phyloP scores from a whole-genome alignment of 2,329 filamentous ascomycete species.

The Phoma sp. region DNA sequence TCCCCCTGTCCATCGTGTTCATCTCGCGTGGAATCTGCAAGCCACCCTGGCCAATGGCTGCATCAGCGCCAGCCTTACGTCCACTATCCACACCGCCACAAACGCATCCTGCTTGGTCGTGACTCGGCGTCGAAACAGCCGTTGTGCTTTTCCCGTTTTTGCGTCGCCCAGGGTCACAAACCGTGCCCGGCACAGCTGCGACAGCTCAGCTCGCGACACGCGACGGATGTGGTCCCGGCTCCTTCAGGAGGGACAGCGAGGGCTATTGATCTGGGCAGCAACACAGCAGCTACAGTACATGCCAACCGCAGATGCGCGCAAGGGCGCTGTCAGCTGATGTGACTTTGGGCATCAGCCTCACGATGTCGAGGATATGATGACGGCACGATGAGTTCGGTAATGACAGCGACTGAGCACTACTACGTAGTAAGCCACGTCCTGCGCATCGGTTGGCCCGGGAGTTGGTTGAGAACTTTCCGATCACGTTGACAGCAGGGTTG shows the following conservation, averaged over 20 bases:
- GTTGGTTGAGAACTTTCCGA: slow-evolving; percentile 26
- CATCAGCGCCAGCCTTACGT: slow-evolving; percentile 44
- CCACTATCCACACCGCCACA: slow-evolving; percentile 40
- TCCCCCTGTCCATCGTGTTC: slow-evolving; percentile 41
- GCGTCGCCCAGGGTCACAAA: slow-evolving; percentile 28
- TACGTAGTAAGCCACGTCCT: slow-evolving; percentile 23
- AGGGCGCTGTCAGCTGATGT: slow-evolving; percentile 39
- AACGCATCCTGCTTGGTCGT: slow-evolving; percentile 21
- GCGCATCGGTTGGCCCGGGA: slow-evolving; percentile 34
- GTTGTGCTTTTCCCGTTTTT: slow-evolving; percentile 43
- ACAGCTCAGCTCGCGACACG: slow-evolving; percentile 40
- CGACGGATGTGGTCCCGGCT: slow-evolving; percentile 23
- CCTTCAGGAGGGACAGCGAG: slow-evolving; percentile 6
- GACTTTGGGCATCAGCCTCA: slow-evolving; percentile 17
- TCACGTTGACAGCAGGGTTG: slow-evolving; percentile 34
- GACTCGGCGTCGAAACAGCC: slow-evolving; percentile 40
- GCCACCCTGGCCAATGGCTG: slow-evolving; percentile 40
- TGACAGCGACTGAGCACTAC: slow-evolving; percentile 21
- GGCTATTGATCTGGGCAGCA: slow-evolving; percentile 23
- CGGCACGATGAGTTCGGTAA: slow-evolving; percentile 26
- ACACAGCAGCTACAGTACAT: slow-evolving; percentile 22
- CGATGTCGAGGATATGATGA: slow-evolving; percentile 28
- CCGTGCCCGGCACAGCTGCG: slow-evolving; percentile 23
- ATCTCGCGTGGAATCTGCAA: slow-evolving; percentile 50
- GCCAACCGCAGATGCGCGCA: slow-evolving; percentile 31